Conservation (phyloP, 768 basidiomycete species). For the Brasilioporus rufonigricans region DNA sequence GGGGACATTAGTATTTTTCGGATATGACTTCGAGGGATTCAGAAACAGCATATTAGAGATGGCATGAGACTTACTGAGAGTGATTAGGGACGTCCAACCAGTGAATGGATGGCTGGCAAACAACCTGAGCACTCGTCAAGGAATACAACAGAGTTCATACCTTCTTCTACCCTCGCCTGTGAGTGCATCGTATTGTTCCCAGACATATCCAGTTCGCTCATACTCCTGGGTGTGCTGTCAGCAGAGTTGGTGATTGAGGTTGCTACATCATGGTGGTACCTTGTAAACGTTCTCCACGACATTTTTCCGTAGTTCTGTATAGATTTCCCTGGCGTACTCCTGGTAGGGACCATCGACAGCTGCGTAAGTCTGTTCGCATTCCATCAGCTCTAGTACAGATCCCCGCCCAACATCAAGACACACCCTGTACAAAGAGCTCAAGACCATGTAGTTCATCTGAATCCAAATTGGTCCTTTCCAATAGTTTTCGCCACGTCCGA, state of each 20-base stretch:
- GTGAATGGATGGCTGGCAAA: conserved; percentile 86
- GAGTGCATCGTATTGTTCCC: conserved; percentile 92
- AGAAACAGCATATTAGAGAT: background rate
- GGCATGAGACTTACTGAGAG: conserved; percentile 65
- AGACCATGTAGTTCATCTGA: conserved; percentile 93
- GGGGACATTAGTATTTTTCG: conserved; percentile 54
- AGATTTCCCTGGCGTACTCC: conserved; percentile 71
- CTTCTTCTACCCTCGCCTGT: conserved; percentile 86
- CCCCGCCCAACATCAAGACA: background rate
- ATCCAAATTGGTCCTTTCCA: conserved; percentile 98
- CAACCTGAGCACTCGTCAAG: conserved; percentile 4
- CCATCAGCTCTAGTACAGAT: background rate
- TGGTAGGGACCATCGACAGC: conserved; percentile 79
- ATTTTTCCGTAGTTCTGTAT: conserved; percentile 75
- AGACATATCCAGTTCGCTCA: conserved; percentile 88
- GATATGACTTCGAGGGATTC: conserved; percentile 49
- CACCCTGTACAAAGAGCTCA: conserved; percentile 78
- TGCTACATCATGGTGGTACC: conserved; percentile 34
- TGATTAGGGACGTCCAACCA: conserved; percentile 90
- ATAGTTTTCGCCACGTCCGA: conserved; percentile 92
- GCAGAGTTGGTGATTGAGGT: background rate
- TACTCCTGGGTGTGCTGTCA: conserved; percentile 61
- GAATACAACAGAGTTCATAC: conserved; percentile 38
- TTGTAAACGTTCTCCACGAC: conserved; percentile 81
- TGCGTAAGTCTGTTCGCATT: conserved; percentile 62